These are phyloP conservation scores for Cystoderma amianthinum DNA, from an alignment of 768 basidiomycete genomes.

Conservation along the genomic window DNA sequence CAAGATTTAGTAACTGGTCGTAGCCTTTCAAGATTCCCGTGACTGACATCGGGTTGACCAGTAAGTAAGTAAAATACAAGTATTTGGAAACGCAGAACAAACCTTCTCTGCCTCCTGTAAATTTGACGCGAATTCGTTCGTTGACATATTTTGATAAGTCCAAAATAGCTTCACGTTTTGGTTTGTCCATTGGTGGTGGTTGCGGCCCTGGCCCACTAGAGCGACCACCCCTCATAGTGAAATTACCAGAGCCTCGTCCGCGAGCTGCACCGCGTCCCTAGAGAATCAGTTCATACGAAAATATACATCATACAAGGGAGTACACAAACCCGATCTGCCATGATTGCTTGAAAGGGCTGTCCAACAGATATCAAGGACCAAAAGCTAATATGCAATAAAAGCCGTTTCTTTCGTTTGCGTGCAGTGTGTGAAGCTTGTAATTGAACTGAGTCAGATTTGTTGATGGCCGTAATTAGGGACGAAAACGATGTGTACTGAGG, in stretches of 20 bases:
- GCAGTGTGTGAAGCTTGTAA: no score
- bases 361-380: no score
- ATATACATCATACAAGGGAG: conserved; percentile 10
- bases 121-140: conserved; percentile 90
- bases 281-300: conserved; percentile 27
- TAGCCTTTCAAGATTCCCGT: conserved; percentile 91
- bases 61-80: no score
- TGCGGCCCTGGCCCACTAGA: conserved; percentile 32
- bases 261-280: conserved; percentile 55
- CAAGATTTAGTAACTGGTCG: conserved; percentile 94
- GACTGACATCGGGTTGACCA: no score
- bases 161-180: conserved; percentile 90
- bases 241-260: conserved; percentile 33
- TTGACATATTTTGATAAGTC: conserved; percentile 94
- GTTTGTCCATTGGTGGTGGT: conserved; percentile 58
- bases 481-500: conserved; percentile 1
- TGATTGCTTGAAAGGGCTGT: conserved; percentile 16
- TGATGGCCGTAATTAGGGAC: conserved; percentile 3
- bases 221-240: conserved; percentile 25
- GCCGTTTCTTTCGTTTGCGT: no score
- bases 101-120: conserved; percentile 98
- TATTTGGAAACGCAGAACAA: no score
- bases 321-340: conserved; percentile 57
- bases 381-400: no score
- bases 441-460: no score